Percentiles rank a stretch among this genome's conserved stretches.
Conservation (phyloP, 2,329 filamentous ascomycete genomes). For the Mycosphaerelloides madeirae region DNA sequence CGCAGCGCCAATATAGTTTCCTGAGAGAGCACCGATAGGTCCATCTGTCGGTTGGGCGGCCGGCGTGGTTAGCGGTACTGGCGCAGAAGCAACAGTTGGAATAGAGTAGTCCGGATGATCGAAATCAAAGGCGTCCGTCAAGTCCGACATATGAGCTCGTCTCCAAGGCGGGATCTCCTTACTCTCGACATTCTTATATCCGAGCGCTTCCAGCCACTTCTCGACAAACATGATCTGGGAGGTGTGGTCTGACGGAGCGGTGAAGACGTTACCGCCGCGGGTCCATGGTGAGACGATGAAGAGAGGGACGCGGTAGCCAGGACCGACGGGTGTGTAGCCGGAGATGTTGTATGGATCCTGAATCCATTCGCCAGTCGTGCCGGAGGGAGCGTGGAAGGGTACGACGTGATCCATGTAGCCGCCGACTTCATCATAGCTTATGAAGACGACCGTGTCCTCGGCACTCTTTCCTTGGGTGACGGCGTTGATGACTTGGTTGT, state of each 20-base stretch:
- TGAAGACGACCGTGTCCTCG: conserved; percentile 1
- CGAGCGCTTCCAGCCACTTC: conserved; percentile 44
- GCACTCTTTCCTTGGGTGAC: conserved; percentile 41
- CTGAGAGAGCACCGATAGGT: conserved; percentile 17
- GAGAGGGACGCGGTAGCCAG: conserved; percentile 50
- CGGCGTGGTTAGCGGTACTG: conserved; percentile 35
- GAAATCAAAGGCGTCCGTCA: conserved; percentile 46
- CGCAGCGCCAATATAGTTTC: conserved; percentile 43
- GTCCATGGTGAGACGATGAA: conserved; percentile 55
- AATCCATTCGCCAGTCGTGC: conserved; percentile 51
- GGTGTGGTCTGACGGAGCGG: conserved; percentile 52
- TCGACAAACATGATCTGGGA: conserved; percentile 54
- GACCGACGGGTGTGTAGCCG: conserved; percentile 41
- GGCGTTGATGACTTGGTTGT: conserved; percentile 48
- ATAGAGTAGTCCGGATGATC: conserved; percentile 43
- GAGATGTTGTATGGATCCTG: conserved; percentile 41
- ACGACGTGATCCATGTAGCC: conserved; percentile 53
- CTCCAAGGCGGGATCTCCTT: conserved; percentile 44
- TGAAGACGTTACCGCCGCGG: conserved; percentile 50
- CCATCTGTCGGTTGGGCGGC: background rate
- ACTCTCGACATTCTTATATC: conserved; percentile 36
- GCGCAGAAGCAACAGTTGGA: conserved; percentile 41
- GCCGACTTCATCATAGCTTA: conserved; percentile 47
- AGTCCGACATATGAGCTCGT: conserved; percentile 43
- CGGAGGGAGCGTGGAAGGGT: conserved; percentile 47